Evolutionary conservation across 257 asterid genomes (phyloP), one percentile per base, ranked within the genome.

Genomic region (Ehretia macrophylla): DNA sequence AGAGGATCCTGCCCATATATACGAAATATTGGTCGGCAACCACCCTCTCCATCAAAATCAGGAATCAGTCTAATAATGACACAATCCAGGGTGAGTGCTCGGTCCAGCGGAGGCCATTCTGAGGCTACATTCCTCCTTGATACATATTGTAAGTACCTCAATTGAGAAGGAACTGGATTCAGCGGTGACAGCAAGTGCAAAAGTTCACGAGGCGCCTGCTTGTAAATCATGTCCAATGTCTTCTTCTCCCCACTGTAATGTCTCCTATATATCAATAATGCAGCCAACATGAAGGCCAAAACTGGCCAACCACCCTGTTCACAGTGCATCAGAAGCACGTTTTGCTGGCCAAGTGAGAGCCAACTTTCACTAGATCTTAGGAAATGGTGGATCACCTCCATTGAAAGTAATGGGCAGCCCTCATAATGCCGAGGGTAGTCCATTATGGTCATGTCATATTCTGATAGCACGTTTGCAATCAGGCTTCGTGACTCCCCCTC

Each of bases 221-320:
- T 90, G 70, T 90, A 84, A 68, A 90, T 85, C 96, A 90, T 87
- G 67, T 90, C 96, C 81, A 90, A 72, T 48, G 94, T 90, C 79
- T 87, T 90, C 55, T 71, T 80, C 77, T 90, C 98, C 73, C 98
- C 98, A 19, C 75, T 83, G 64, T 83, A 90, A 40, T 87, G 91
- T 70, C 71, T 85, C 75, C 95, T 81, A 56, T 87, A 87, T 63
- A 90, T 76, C 75, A 90, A 68, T 59, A 87, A 65, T 11, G 95
- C 96, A 66, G 98, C 90, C 75, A 87, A 66, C 96, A 87, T 90
- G 78, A 85, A 83, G 59, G 98, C 95, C 75, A 90, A 83, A 79
- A 90, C 87, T 45, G 98, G 94, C 98, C 98, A 90, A 70, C 95
- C 95, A 67, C 96, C 96, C 52, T 79, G 83, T 62, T 90, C 98